phyloP scores from a whole-genome alignment of 2,329 filamentous ascomycete genomes.

The Neofusicoccum sp. region DNA sequence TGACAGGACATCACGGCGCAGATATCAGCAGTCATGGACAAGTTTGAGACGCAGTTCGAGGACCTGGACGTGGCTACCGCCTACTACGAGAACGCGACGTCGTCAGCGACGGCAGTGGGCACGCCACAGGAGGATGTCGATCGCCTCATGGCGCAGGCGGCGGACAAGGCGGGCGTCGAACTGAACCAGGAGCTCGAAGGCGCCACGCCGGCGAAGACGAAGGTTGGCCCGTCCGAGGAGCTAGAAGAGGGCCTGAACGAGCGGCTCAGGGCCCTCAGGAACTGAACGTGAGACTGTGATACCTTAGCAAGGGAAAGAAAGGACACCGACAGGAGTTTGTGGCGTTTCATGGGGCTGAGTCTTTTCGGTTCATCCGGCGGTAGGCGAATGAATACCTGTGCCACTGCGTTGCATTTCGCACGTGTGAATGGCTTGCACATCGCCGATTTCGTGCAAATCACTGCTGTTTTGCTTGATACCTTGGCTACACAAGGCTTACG shows the following conservation, averaged over 20 bases:
- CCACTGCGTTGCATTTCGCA: not conserved
- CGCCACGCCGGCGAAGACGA: slow-evolving; percentile 58
- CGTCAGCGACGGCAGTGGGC: slow-evolving; percentile 72
- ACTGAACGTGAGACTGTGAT: slow-evolving; percentile 26
- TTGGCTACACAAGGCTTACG: not conserved
- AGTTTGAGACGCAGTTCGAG: slow-evolving; percentile 62
- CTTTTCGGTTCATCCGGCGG: not conserved
- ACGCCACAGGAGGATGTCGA: slow-evolving; percentile 85
- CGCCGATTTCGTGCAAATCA: not conserved
- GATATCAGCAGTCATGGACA: slow-evolving; percentile 69
- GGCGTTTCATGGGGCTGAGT: not conserved
- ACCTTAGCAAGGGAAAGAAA: not conserved
- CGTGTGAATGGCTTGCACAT: not conserved
- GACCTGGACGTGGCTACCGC: slow-evolving; percentile 57
- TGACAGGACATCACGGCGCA: slow-evolving; percentile 28
- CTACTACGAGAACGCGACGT: slow-evolving; percentile 86
- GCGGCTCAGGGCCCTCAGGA: slow-evolving; percentile 58
- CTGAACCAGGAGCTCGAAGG: slow-evolving; percentile 72
- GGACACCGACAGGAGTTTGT: not conserved
- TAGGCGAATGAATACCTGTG: slow-evolving; percentile 2
- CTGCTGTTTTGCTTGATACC: not conserved
- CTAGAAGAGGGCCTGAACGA: slow-evolving; percentile 74
- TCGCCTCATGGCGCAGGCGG: slow-evolving; percentile 79
- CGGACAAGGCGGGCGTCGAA: slow-evolving; percentile 85
- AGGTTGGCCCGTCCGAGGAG: slow-evolving; percentile 71